phyloP scores from a whole-genome alignment of 768 basidiomycete species.

The Termitomyces sp. region DNA sequence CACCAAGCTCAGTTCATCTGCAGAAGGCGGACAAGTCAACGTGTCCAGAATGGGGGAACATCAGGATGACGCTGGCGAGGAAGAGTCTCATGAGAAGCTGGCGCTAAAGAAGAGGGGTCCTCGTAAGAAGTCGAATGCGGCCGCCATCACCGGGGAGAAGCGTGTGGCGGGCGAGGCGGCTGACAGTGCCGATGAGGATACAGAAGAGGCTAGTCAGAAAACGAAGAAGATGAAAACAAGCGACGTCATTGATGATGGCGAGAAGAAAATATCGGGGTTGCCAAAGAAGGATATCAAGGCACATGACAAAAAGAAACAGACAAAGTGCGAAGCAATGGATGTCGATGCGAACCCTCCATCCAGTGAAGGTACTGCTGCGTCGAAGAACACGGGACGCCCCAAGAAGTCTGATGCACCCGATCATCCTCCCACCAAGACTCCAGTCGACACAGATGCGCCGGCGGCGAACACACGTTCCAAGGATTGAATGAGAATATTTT shows the following conservation, averaged over 20 bases:
- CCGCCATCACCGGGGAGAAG: conserved; percentile 9
- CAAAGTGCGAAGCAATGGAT: conserved; percentile 1
- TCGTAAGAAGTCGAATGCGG: conserved; percentile 9
- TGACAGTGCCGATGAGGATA: conserved; percentile 5
- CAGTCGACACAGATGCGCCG: neutral
- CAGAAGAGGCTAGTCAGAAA: conserved; percentile 17
- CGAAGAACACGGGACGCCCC: conserved; percentile 10
- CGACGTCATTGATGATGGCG: neutral
- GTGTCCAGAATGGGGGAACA: neutral
- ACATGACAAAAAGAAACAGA: neutral
- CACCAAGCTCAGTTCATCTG: conserved; percentile 11
- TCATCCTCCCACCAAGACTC: conserved; percentile 1
- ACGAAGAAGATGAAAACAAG: conserved; percentile 19
- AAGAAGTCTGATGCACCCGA: conserved; percentile 9
- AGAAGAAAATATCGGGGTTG: conserved; percentile 14
- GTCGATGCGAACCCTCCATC: neutral
- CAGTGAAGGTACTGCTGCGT: neutral
- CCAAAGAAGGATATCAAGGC: conserved; percentile 13
- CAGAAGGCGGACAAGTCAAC: neutral
- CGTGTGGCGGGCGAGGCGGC: conserved; percentile 6
- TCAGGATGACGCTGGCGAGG: neutral
- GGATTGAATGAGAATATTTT: neutral
- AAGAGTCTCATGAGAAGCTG: neutral
- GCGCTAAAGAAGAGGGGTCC: conserved; percentile 6
- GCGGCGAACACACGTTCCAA: conserved; percentile 16